phyloP scores from a whole-genome alignment of 73 alveolate species.

The Uronychia binucleata region DNA sequence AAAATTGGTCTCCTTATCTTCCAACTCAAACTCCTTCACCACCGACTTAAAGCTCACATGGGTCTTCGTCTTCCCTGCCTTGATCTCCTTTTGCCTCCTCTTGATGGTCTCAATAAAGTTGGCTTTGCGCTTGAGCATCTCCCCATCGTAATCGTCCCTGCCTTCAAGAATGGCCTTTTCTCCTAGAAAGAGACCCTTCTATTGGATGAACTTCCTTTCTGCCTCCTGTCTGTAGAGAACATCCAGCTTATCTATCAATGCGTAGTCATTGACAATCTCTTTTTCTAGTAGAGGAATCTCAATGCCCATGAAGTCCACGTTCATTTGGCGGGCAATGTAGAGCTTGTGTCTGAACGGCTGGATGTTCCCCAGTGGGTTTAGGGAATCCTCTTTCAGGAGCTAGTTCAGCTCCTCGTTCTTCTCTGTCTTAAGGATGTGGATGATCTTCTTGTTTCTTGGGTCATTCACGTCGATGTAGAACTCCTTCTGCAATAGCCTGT shows the following conservation, averaged over 20 bases:
- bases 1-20: constrained; percentile 36
- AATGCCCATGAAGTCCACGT: constrained; percentile 61
- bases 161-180: neutral
- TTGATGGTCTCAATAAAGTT: constrained; percentile 19
- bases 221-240: constrained; percentile 42
- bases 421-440: constrained; percentile 77
- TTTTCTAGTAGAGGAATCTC: constrained; percentile 79
- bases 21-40: constrained; percentile 46
- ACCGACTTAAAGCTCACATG: constrained; percentile 34
- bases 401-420: constrained; percentile 76
- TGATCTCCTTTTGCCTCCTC: constrained; percentile 35
- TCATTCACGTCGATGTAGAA: constrained; percentile 95
- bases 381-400: constrained; percentile 81
- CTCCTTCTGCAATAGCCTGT: constrained; percentile 24
- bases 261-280: constrained; percentile 61
- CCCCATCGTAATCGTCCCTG: neutral
- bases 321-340: constrained; percentile 62
- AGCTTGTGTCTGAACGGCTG: constrained; percentile 75
- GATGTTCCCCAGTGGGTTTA: constrained; percentile 67
- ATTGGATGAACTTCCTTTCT: constrained; percentile 15
- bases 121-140: constrained; percentile 2
- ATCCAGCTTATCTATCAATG: constrained; percentile 31
- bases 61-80: constrained; percentile 47
- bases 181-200: neutral
- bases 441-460: constrained; percentile 92